Evolutionary conservation across 345 rosid genomes (phyloP), one percentile per base, ranked within the genome.

Genomic region (Euphorbia pulcherrima): DNA sequence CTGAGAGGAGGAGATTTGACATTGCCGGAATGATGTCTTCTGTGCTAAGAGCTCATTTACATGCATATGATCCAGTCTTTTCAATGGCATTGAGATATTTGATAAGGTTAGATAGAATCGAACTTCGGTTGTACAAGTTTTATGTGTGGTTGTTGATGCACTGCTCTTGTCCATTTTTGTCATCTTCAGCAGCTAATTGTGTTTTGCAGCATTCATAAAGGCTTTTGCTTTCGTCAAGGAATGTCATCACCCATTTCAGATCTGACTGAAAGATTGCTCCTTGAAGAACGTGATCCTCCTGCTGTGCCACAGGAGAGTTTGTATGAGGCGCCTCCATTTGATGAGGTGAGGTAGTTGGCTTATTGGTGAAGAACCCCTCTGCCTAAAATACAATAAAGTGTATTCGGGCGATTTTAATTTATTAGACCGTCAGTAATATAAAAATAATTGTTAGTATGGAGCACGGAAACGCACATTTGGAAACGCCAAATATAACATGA

Each of bases 11-110:
- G 88, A 86, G 98, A 72, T 80, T 75, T 74, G 97, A 90, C 67
- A 90, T 93, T 85, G 95, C 97, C 74, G 97, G 97, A 68, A 73
- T 89, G 24, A 80, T 93, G 87, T 85, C 90, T 20, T 89, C 98
- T 72, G 84, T 93, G 61, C 79, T 90, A 77, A 85, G 96, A 82
- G 92, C 96, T 67, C 83, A 88, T 75, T 83, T 93, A 65, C 97
- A 79, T 54, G 96, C 91, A 52, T 89, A 93, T 64, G 94, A 93
- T 84, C 95, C 98, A 9, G 52, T 83, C 20, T 86, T 93, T 72
- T 83, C 91, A 13, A 84, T 93, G 96, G 80, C 96, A 14, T 78
- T 93, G 78, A 84, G 92, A 81, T 93, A 93, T 73, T 82, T 90
- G 75, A 87, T 90, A 67, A 84, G 97, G 97, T 93, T 66, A 48